Percentiles rank a stretch among this genome's conserved stretches.
phyloP scores from a whole-genome alignment of 768 basidiomycete species.

The Boletus fagicola region DNA sequence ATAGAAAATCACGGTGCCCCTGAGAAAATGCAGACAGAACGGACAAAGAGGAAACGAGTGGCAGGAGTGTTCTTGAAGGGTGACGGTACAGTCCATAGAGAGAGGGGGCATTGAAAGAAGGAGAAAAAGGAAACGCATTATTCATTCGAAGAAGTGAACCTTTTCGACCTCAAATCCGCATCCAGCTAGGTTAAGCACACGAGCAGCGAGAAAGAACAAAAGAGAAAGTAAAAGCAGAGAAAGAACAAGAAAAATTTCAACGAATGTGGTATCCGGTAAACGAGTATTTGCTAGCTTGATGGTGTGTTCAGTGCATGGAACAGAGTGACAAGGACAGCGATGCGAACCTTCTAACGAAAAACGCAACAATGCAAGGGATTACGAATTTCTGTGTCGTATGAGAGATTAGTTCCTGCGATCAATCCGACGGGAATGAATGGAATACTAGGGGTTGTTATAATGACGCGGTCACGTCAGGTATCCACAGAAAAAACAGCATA shows the following conservation, averaged over 20 bases:
- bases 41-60: background rate
- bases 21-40: background rate
- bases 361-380: slow-evolving; percentile 12
- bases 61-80: background rate
- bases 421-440: slow-evolving; percentile 8
- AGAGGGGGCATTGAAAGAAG: background rate
- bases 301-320: background rate
- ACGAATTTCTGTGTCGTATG: slow-evolving; percentile 21
- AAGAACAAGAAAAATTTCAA: background rate
- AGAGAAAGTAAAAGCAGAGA: too few species aligned
- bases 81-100: background rate
- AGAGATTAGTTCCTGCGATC: slow-evolving; percentile 24
- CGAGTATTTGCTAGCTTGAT: background rate
- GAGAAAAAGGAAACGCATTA: background rate
- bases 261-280: slow-evolving; percentile 22
- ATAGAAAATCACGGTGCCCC: background rate
- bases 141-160: background rate
- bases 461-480: slow-evolving; percentile 12
- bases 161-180: background rate
- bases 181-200: slow-evolving; percentile 2
- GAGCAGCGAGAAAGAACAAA: background rate
- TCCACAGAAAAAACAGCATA: slow-evolving; percentile 3
- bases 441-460: slow-evolving; percentile 13
- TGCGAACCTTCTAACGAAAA: slow-evolving; percentile 2
- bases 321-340: background rate